Percentiles rank a stretch among this genome's conserved stretches.
phyloP scores from a whole-genome alignment of 495 filamentous ascomycete species.

The Hypoxylon lienhwacheense region DNA sequence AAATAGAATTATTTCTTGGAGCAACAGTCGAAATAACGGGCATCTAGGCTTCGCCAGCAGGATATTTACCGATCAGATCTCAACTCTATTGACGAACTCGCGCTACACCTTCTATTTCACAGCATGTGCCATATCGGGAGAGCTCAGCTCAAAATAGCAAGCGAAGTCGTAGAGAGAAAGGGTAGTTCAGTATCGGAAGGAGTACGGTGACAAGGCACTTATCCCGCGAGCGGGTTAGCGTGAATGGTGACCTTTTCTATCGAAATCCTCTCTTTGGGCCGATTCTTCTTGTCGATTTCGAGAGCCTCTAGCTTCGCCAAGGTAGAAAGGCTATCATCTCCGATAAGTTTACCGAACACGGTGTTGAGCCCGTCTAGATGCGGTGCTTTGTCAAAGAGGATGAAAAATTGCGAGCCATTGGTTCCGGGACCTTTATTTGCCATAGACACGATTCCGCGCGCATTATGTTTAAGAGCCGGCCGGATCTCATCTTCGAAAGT shows the following conservation, averaged over 20 bases:
- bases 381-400: conserved; percentile 79
- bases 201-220: conserved; percentile 33
- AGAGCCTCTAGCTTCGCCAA: conserved; percentile 77
- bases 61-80: too few species aligned
- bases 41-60: too few species aligned
- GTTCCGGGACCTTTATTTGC: conserved; percentile 85
- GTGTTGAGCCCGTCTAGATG: conserved; percentile 95
- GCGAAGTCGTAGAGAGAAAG: too few species aligned
- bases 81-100: too few species aligned
- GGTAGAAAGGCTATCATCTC: conserved; percentile 63
- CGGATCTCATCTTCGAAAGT: conserved; percentile 92
- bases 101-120: too few species aligned
- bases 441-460: conserved; percentile 86
- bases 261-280: conserved; percentile 68
- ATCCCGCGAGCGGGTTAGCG: conserved; percentile 87
- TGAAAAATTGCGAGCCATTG: conserved; percentile 95
- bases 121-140: too few species aligned
- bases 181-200: background rate
- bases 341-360: conserved; percentile 81
- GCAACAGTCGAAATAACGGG: too few species aligned
- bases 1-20: too few species aligned
- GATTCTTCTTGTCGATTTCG: conserved; percentile 86
- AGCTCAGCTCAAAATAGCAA: too few species aligned
- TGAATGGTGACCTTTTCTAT: conserved; percentile 84
- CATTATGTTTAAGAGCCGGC: conserved; percentile 80